phyloP scores from a whole-genome alignment of 345 rosid genomes.

The Angophora floribunda region DNA sequence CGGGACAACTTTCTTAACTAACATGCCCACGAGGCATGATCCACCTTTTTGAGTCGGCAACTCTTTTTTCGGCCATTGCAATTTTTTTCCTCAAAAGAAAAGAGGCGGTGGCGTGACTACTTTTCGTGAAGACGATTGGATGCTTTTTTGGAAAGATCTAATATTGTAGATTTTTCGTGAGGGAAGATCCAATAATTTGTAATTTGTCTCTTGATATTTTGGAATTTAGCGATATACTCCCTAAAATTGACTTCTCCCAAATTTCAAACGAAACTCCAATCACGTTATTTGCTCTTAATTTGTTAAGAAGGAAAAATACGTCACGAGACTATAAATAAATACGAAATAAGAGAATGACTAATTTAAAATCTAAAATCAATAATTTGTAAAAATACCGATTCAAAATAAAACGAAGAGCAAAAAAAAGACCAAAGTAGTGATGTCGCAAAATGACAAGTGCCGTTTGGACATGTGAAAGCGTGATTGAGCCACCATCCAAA shows the following conservation, averaged over 20 bases:
- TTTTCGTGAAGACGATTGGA: conserved; percentile 7
- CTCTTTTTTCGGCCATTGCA: background rate
- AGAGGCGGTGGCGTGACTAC: conserved; percentile 19
- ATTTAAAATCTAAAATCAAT: no score
- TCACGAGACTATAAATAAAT: no score
- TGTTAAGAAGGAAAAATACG: background rate
- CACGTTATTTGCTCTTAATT: background rate
- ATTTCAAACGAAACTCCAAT: background rate
- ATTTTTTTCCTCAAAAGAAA: conserved; percentile 17
- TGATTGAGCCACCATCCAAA: no score
- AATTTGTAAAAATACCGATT: background rate
- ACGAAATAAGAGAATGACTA: no score
- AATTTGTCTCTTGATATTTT: no score
- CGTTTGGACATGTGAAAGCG: background rate
- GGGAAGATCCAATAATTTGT: background rate
- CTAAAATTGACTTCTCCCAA: no score
- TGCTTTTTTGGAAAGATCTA: conserved; percentile 20
- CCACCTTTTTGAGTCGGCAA: background rate
- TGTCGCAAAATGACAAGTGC: background rate
- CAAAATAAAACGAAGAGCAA: no score
- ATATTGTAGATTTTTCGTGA: conserved; percentile 14
- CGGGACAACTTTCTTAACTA: fast-evolving
- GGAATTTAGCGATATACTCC: background rate
- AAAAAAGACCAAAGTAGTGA: background rate
- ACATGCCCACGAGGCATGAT: fast-evolving